These are phyloP conservation scores for Trichoderma gracile DNA, from an alignment of 2,329 filamentous ascomycete genomes.

Conservation along the genomic window DNA sequence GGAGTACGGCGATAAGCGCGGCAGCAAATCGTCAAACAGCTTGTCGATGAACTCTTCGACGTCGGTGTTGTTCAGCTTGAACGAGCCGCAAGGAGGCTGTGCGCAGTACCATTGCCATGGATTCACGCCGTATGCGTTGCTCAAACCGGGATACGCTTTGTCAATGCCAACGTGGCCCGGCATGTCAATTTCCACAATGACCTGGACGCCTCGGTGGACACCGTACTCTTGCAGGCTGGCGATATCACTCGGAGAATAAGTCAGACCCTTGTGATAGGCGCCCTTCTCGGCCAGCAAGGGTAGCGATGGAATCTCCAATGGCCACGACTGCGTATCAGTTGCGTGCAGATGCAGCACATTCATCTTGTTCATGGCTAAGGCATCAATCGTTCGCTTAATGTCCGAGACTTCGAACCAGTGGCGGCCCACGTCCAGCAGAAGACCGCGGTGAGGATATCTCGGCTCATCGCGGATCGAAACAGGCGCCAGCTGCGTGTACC, in stretches of 20 bases:
- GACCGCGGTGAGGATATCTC: slow-evolving; percentile 72
- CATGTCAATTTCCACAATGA: slow-evolving; percentile 63
- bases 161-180: slow-evolving; percentile 59
- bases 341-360: slow-evolving; percentile 80
- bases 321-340: slow-evolving; percentile 84
- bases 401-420: slow-evolving; percentile 68
- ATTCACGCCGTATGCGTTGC: slow-evolving; percentile 55
- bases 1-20: slow-evolving; percentile 67
- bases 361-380: slow-evolving; percentile 76
- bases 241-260: slow-evolving; percentile 68
- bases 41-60: slow-evolving; percentile 72
- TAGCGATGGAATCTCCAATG: slow-evolving; percentile 74
- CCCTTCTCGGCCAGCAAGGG: slow-evolving; percentile 70
- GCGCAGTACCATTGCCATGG: slow-evolving; percentile 62
- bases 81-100: slow-evolving; percentile 67
- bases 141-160: slow-evolving; percentile 53
- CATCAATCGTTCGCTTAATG: slow-evolving; percentile 75
- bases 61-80: slow-evolving; percentile 72
- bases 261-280: slow-evolving; percentile 66
- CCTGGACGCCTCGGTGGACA: slow-evolving; percentile 57
- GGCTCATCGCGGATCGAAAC: slow-evolving; percentile 72
- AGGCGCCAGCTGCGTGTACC: slow-evolving; percentile 72
- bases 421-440: slow-evolving; percentile 77
- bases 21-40: slow-evolving; percentile 74
- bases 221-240: slow-evolving; percentile 69